phyloP scores from a whole-genome alignment of 371 early-diverging fungal species.

The Mucor lusitanicus region DNA sequence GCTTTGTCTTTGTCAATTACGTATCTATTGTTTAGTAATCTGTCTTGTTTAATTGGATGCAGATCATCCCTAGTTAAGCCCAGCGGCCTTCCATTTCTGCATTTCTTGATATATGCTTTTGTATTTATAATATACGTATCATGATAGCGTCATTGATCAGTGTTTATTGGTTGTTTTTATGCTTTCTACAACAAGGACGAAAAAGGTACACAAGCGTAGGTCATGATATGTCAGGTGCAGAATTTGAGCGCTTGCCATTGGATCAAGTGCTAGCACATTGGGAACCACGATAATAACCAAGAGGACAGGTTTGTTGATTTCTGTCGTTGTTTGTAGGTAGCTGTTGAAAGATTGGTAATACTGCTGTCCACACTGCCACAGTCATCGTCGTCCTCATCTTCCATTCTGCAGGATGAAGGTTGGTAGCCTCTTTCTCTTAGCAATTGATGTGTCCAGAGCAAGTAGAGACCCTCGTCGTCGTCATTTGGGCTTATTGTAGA shows the following conservation, averaged over 20 bases:
- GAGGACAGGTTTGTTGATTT: not conserved
- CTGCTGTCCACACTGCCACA: conserved; percentile 16
- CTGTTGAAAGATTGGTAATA: conserved; percentile 8
- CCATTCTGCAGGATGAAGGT: conserved; percentile 12
- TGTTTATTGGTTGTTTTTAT: not conserved
- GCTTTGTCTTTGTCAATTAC: not conserved
- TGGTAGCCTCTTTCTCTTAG: conserved; percentile 34
- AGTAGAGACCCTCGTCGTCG: conserved; percentile 43
- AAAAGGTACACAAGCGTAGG: not conserved
- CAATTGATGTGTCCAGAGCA: conserved; percentile 46
- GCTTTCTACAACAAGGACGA: not conserved
- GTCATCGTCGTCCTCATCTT: conserved; percentile 5
- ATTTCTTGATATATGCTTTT: not conserved
- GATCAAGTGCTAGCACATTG: not conserved
- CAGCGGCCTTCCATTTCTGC: not conserved
- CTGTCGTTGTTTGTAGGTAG: not conserved
- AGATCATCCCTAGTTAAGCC: not conserved
- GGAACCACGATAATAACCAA: conserved; percentile 11
- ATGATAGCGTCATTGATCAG: not conserved
- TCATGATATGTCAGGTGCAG: not conserved
- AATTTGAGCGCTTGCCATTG: not conserved
- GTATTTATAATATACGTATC: not conserved
- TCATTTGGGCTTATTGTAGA: conserved; percentile 26
- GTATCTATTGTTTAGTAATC: not conserved
- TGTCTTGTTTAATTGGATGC: not conserved